Conservation (phyloP, 768 basidiomycete genomes). For the Tephrocybe sp. region DNA sequence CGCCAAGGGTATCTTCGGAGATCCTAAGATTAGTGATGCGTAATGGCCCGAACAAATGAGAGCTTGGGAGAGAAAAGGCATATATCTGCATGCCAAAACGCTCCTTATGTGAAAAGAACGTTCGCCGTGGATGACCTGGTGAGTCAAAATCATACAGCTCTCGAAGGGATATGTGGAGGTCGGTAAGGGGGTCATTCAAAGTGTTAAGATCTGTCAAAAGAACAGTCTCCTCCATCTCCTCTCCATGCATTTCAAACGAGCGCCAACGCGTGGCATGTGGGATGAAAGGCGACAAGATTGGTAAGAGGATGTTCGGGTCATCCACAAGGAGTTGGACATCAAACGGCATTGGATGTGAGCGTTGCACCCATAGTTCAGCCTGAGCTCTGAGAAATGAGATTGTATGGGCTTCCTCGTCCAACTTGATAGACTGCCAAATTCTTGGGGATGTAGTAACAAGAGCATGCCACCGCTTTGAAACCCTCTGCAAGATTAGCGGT, state of each 20-base stretch:
- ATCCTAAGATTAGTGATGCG: conserved; percentile 58
- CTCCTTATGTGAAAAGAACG: conserved; percentile 28
- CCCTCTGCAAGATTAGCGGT: conserved; percentile 46
- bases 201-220: conserved; percentile 23
- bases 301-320: conserved; percentile 50
- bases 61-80: conserved; percentile 47
- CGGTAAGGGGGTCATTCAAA: conserved; percentile 25
- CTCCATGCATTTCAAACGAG: conserved; percentile 41
- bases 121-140: conserved; percentile 19
- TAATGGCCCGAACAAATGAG: conserved; percentile 41
- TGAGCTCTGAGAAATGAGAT: conserved; percentile 40
- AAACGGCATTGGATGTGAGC: conserved; percentile 52
- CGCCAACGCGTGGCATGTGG: conserved; percentile 58
- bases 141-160: conserved; percentile 27
- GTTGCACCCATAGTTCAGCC: conserved; percentile 50
- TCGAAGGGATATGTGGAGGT: conserved; percentile 36
- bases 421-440: conserved; percentile 56
- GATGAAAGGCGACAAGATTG: conserved; percentile 63
- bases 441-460: conserved; percentile 52
- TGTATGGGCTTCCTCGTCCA: conserved; percentile 40
- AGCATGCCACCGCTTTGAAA: conserved; percentile 59
- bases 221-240: conserved; percentile 32
- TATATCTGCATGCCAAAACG: conserved; percentile 43
- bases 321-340: conserved; percentile 49
- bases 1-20: conserved; percentile 40